Percentiles rank a stretch among this genome's conserved stretches.
Evolutionary conservation across 768 basidiomycete species (phyloP).

Genomic region (Auricularia sp.): DNA sequence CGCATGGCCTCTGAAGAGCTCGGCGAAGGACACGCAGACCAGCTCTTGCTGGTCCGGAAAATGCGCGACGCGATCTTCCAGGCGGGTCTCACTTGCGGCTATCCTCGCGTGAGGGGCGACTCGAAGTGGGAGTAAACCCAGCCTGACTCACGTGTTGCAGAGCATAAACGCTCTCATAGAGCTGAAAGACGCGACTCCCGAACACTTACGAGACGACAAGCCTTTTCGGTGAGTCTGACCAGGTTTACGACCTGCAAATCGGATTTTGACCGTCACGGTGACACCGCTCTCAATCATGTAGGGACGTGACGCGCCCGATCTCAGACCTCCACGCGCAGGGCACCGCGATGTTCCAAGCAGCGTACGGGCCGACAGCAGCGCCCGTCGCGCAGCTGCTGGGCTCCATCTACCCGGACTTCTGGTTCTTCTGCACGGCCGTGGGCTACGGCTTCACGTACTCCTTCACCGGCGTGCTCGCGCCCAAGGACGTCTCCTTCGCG

Average conservation of each 20-base stretch:
- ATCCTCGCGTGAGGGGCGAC: conserved; percentile 36
- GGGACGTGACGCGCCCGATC: conserved; percentile 32
- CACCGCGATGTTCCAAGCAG: conserved; percentile 30
- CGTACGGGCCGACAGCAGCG: conserved; percentile 48
- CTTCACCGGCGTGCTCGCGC: conserved; percentile 34
- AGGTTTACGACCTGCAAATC: no score
- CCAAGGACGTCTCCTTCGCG: conserved; percentile 47
- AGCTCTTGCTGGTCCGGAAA: conserved; percentile 36
- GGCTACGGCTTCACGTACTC: conserved; percentile 51
- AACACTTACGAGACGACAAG: conserved; percentile 37
- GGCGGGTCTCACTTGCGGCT: conserved; percentile 46
- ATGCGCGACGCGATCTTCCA: conserved; percentile 57
- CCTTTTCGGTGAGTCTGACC: conserved; percentile 31
- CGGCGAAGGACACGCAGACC: conserved; percentile 21
- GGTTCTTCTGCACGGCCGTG: conserved; percentile 34
- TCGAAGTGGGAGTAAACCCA: background rate
- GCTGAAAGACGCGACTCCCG: conserved; percentile 42
- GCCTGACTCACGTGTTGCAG: conserved; percentile 22
- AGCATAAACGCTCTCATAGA: conserved; percentile 47
- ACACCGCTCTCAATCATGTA: conserved; percentile 11
- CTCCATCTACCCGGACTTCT: conserved; percentile 48
- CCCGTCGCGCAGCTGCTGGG: conserved; percentile 37
- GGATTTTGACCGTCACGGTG: no score
- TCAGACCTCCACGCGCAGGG: conserved; percentile 36
- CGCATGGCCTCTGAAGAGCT: background rate